Conservation (phyloP, 352 stramenopile genomes). For the Phytophthora vignae region DNA sequence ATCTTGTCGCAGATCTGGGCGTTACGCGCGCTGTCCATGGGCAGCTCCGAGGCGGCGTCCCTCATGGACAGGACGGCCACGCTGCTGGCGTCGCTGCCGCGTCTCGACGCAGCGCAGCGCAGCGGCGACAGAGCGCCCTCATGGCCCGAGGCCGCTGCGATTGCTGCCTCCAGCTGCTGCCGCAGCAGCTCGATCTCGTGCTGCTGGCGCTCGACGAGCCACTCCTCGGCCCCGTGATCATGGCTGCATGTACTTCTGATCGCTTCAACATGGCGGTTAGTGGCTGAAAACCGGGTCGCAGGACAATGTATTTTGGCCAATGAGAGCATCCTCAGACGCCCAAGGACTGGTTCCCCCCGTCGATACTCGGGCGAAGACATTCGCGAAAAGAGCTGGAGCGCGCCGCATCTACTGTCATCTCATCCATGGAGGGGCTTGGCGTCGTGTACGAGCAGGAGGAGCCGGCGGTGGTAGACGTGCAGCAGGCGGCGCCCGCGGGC, state of each 20-base stretch:
- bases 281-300: no score
- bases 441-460: conserved; percentile 86
- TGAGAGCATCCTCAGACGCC: neutral
- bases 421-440: conserved; percentile 69
- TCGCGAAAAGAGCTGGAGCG: conserved; percentile 24
- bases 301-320: neutral
- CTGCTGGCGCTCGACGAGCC: conserved; percentile 60
- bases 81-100: conserved; percentile 27
- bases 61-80: conserved; percentile 32
- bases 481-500: conserved; percentile 14
- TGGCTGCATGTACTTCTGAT: neutral
- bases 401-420: conserved; percentile 14
- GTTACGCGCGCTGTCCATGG: conserved; percentile 52
- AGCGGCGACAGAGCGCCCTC: neutral
- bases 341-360: neutral
- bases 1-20: conserved; percentile 52
- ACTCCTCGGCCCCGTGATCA: conserved; percentile 30
- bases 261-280: no score
- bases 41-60: no score
- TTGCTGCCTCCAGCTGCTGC: conserved; percentile 5
- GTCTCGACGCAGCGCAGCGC: neutral
- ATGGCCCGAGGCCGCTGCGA: neutral
- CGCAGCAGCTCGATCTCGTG: conserved; percentile 54
- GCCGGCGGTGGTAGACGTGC: conserved; percentile 35
- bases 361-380: conserved; percentile 4